Conservation (phyloP, 129 eudicot genomes). For the Tagetes erecta region DNA sequence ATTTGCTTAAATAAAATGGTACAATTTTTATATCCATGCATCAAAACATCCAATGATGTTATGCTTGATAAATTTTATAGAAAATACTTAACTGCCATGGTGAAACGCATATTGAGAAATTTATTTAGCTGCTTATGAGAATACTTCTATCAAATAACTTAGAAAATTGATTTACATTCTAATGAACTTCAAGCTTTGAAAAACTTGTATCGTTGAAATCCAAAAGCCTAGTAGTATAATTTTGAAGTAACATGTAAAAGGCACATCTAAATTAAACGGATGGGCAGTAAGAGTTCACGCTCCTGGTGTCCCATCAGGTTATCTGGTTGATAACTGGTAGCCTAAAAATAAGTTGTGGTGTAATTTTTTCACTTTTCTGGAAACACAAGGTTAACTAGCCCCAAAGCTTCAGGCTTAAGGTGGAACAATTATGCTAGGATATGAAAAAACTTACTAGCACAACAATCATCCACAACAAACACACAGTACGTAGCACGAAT, state of each 20-base stretch:
- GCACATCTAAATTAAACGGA: background rate
- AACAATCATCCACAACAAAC: conserved; percentile 11
- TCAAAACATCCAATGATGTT: conserved; percentile 6
- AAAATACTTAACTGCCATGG: conserved; percentile 5
- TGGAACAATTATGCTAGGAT: background rate
- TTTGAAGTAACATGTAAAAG: background rate
- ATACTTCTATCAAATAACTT: background rate
- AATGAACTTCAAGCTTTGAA: background rate
- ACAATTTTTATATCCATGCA: conserved; percentile 6
- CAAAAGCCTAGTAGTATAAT: background rate
- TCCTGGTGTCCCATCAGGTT: background rate
- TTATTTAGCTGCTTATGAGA: background rate
- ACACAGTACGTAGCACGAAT: background rate
- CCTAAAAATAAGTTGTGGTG: background rate
- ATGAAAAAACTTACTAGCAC: background rate
- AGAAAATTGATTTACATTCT: background rate
- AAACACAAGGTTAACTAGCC: background rate
- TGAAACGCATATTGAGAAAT: background rate
- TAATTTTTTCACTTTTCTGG: background rate
- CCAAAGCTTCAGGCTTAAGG: background rate
- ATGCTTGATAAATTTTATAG: background rate
- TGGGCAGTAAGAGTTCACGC: background rate
- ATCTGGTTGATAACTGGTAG: background rate
- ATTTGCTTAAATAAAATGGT: background rate
- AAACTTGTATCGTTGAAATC: background rate